These are phyloP conservation scores for Cordyceps cicadae DNA, from an alignment of 2,329 filamentous ascomycete species.

Conservation along the genomic window DNA sequence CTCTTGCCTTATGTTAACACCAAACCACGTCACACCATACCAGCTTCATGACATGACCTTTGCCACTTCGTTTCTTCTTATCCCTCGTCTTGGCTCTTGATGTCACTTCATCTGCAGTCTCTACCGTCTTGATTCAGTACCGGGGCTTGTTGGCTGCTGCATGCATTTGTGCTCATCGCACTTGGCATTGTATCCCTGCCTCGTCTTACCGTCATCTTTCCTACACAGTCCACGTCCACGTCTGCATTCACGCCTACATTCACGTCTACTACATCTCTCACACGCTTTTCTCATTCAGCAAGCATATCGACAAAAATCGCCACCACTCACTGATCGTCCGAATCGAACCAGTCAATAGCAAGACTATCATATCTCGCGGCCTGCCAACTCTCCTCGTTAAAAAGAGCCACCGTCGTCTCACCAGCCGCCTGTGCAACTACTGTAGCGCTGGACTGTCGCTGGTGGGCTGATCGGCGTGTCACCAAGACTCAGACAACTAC, in stretches of 20 bases:
- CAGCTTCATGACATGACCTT: slow-evolving; percentile 7
- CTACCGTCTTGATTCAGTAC: slow-evolving; percentile 2
- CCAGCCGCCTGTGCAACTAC: neutral
- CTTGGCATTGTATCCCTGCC: neutral
- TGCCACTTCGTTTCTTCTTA: neutral
- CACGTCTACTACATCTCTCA: neutral
- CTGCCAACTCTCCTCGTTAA: no score
- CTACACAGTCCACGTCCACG: no score
- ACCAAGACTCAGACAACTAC: neutral
- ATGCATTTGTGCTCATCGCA: neutral
- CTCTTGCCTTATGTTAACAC: neutral
- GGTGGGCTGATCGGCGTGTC: neutral
- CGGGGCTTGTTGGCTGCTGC: neutral
- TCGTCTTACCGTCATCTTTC: neutral
- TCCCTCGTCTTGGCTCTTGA: neutral
- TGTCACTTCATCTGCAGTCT: slow-evolving; percentile 1
- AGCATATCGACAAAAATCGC: neutral
- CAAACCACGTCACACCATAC: neutral
- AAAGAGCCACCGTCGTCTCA: no score
- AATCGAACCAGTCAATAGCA: no score
- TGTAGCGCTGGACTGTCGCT: neutral
- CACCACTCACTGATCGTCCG: no score
- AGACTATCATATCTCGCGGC: no score
- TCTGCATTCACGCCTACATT: no score
- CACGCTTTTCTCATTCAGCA: neutral